These are phyloP conservation scores for Aspergillus fructus DNA, from an alignment of 2,329 filamentous ascomycete genomes.

Conservation along the genomic window DNA sequence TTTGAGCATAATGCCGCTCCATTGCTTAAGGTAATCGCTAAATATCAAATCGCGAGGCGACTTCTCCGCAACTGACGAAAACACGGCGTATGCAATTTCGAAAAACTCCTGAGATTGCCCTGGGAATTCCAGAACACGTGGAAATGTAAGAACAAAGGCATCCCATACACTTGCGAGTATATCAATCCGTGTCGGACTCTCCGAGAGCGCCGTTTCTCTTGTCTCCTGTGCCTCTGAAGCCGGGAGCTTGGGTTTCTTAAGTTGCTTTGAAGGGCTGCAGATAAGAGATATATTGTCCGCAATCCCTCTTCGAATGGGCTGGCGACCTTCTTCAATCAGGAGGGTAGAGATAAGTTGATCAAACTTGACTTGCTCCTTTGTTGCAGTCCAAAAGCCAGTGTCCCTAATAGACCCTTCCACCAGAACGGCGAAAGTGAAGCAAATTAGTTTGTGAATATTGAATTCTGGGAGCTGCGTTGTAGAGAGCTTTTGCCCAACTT, in stretches of 20 bases:
- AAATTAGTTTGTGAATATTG: conserved; percentile 38
- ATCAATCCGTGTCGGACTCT: conserved; percentile 34
- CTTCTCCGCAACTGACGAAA: conserved; percentile 42
- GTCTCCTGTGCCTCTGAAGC: conserved; percentile 18
- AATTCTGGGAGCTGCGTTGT: conserved; percentile 15
- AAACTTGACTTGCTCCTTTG: conserved; percentile 39
- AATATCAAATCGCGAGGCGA: conserved; percentile 38
- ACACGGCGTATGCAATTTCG: conserved; percentile 43
- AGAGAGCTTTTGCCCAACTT: conserved; percentile 23
- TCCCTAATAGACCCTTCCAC: conserved; percentile 51
- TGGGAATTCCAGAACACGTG: conserved; percentile 37
- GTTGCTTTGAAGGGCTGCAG: conserved; percentile 32
- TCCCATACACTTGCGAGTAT: conserved; percentile 48
- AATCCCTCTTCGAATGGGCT: conserved; percentile 37
- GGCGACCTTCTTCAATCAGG: conserved; percentile 46
- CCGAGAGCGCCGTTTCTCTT: conserved; percentile 14
- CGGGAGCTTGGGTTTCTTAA: conserved; percentile 27
- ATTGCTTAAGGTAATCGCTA: conserved; percentile 42
- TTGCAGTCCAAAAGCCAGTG: conserved; percentile 45
- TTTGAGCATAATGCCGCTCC: conserved; percentile 44
- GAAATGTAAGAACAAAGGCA: conserved; percentile 41
- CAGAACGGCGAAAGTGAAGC: conserved; percentile 47
- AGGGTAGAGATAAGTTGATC: conserved; percentile 42
- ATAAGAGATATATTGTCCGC: conserved; percentile 40
- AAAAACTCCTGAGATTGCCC: conserved; percentile 48